Base-by-base conservation (phyloP, 768 basidiomycete species). In the Psilocybe subaeruginosa region DNA sequence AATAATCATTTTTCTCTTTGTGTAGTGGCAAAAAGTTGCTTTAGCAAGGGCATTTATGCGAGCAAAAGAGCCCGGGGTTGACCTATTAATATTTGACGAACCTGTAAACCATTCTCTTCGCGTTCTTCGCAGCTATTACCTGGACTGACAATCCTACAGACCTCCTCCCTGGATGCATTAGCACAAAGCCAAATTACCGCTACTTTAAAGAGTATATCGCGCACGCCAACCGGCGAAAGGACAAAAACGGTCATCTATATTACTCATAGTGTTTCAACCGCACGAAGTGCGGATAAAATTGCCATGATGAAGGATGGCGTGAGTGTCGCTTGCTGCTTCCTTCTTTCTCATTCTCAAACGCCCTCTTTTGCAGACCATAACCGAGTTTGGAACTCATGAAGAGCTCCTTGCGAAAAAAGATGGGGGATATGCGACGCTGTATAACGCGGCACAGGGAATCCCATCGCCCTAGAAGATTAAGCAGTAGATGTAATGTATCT, bases 1-100 rank as follows among this genome's bases (percentile, higher is more conserved):
- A 60, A 37, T 53, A 39, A 62, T 62, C 62, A 47, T 27, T 23
- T 53, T 55, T 62, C 49, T 56, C 60, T 57, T 11, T 35, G 54
- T 60, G 35, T 70, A 93, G 91, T 94, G 93, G 93, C 92, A 94
- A 75, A 79, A 91, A 66, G 84, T 96, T 59, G 93, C 94, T 16
- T 83, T 95, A 52, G 90, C 93, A 50, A 84, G 94, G 51, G 91
- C 92, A 14, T 95, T 95, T 68, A 92, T 95, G 90, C 81, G 93
- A 61, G 89, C 91, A 51, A 83, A 79, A 68, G 85, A 84, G 69
- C 90, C 85, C 19, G 86, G 88, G 64, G 84, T 92, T 27, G 91
- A 95, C 73, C 75, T 95, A 12, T 77, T 95, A 33, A 74, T 95
- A 45, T 90, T 95, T 69, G 94, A 96, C 72, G 92, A 94, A 76